Percentiles rank a stretch among this genome's conserved stretches.
phyloP scores from a whole-genome alignment of 1,284 basidiomycete genomes.

The Tylopilus orsonianus region DNA sequence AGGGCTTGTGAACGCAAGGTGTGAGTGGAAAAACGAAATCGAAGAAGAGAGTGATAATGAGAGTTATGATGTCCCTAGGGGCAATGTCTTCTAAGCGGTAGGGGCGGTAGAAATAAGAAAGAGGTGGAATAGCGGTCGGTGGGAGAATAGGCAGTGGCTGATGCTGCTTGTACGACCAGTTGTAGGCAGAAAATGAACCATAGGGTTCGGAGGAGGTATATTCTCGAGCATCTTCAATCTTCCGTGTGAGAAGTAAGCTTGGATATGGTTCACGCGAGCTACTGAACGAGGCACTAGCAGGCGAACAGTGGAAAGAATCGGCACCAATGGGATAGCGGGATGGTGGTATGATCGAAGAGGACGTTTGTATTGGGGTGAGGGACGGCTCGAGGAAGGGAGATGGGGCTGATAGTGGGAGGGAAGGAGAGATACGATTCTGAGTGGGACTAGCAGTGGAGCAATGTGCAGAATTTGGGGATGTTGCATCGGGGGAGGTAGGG shows the following conservation, averaged over 20 bases:
- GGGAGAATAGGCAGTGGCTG: conserved; percentile 49
- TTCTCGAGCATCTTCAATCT: conserved; percentile 44
- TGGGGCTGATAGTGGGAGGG: conserved; percentile 43
- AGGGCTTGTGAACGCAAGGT: conserved; percentile 79
- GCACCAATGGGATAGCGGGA: conserved; percentile 71
- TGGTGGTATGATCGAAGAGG: conserved; percentile 48
- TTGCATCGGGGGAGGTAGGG: conserved; percentile 39
- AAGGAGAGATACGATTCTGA: conserved; percentile 47
- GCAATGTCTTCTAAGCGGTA: conserved; percentile 74
- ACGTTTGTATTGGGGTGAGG: conserved; percentile 42
- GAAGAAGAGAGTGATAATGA: conserved; percentile 83
- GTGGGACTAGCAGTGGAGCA: conserved; percentile 48
- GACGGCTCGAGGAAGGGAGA: conserved; percentile 54
- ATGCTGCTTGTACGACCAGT: conserved; percentile 71
- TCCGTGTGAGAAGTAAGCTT: conserved; percentile 32
- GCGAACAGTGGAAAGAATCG: conserved; percentile 59
- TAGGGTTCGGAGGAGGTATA: conserved; percentile 52
- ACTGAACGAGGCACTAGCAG: conserved; percentile 35
- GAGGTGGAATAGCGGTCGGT: conserved; percentile 58
- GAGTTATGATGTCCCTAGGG: conserved; percentile 70
- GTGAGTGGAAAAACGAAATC: conserved; percentile 87
- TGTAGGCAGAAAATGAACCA: conserved; percentile 62
- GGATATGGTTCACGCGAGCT: conserved; percentile 30
- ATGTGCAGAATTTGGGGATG: conserved; percentile 49
- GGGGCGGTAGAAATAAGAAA: conserved; percentile 68